Conservation (phyloP, 2,329 filamentous ascomycete genomes). For the Teratosphaeria destructans region DNA sequence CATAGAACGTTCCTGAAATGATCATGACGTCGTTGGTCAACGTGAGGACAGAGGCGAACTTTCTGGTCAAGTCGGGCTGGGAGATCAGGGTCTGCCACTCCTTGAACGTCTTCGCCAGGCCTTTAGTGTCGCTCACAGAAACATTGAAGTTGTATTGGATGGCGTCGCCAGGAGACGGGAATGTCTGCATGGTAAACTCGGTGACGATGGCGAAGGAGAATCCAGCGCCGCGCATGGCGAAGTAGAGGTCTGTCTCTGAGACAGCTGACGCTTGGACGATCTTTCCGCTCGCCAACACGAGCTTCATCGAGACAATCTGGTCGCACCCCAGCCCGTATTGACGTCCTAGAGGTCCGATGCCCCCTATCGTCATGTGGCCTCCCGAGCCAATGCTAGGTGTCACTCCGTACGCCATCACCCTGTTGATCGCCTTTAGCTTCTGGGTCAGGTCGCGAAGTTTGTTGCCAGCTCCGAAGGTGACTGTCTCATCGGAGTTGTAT, state of each 20-base stretch:
- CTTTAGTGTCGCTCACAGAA: slow-evolving; percentile 7
- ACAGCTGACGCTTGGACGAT: slow-evolving; percentile 29
- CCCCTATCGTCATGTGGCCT: not conserved
- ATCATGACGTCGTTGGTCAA: slow-evolving; percentile 7
- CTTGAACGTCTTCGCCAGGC: slow-evolving; percentile 11
- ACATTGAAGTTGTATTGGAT: slow-evolving; percentile 10
- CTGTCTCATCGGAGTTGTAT: not conserved
- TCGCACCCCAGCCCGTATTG: not conserved
- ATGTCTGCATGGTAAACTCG: slow-evolving; percentile 15
- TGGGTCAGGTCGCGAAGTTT: not conserved
- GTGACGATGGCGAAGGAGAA: slow-evolving; percentile 35
- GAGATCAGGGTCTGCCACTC: slow-evolving; percentile 11
- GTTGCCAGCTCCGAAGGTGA: not conserved
- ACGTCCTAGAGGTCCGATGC: not conserved
- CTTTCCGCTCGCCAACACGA: slow-evolving; percentile 31
- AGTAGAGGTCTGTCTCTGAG: slow-evolving; percentile 39
- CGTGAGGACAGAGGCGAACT: slow-evolving; percentile 11
- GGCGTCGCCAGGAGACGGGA: slow-evolving; percentile 12
- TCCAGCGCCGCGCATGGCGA: slow-evolving; percentile 35
- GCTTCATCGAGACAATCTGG: slow-evolving; percentile 12
- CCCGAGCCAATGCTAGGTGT: not conserved
- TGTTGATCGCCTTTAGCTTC: not conserved
- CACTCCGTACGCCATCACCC: not conserved
- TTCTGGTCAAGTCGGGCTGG: slow-evolving; percentile 8
- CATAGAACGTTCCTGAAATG: slow-evolving; percentile 11